A percentile compares a stretch with the other conserved stretches of the same genome.
Conservation (phyloP, 1,284 basidiomycete genomes). For the Neotropicomus parvogracilis region DNA sequence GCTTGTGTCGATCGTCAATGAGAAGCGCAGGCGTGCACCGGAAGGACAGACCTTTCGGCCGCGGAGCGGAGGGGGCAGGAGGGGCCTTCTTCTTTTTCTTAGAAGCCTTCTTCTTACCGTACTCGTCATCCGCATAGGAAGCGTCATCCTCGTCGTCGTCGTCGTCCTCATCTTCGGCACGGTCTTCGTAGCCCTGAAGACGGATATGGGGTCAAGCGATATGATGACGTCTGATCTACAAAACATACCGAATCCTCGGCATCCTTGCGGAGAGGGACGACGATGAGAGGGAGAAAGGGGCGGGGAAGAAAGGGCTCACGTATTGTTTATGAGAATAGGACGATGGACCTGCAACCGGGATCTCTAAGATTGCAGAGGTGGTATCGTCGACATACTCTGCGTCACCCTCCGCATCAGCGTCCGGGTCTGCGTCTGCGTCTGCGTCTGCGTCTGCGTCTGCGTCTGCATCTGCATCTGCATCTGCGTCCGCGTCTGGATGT, state of each 20-base stretch:
- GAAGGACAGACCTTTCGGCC: conserved; percentile 52
- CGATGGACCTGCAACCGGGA: conserved; percentile 34
- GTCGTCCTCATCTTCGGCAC: conserved; percentile 48
- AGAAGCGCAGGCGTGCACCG: conserved; percentile 11
- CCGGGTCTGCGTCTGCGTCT: conserved; percentile 38
- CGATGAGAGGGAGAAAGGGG: conserved; percentile 12
- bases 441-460: conserved; percentile 22
- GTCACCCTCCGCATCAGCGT: conserved; percentile 40
- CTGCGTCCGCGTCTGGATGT: too few species aligned
- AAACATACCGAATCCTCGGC: conserved; percentile 65
- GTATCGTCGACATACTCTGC: conserved; percentile 34
- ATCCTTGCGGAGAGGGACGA: conserved; percentile 37
- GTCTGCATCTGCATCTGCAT: conserved; percentile 24
- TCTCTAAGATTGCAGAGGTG: conserved; percentile 29
- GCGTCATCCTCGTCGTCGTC: conserved; percentile 64
- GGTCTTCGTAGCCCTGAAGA: conserved; percentile 65
- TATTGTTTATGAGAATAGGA: conserved; percentile 27
- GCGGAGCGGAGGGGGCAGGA: conserved; percentile 42
- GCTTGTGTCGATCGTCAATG: conserved; percentile 40
- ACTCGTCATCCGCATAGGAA: conserved; percentile 74
- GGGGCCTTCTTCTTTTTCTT: conserved; percentile 60
- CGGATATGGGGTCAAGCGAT: conserved; percentile 22
- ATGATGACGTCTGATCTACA: conserved; percentile 20
- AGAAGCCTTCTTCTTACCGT: conserved; percentile 61
- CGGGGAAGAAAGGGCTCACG: conserved; percentile 17